A percentile compares a stretch with the other conserved stretches of the same genome.
Evolutionary conservation across 805 yeast species (phyloP).

Genomic region (Aciculoconidium aculeatum): DNA sequence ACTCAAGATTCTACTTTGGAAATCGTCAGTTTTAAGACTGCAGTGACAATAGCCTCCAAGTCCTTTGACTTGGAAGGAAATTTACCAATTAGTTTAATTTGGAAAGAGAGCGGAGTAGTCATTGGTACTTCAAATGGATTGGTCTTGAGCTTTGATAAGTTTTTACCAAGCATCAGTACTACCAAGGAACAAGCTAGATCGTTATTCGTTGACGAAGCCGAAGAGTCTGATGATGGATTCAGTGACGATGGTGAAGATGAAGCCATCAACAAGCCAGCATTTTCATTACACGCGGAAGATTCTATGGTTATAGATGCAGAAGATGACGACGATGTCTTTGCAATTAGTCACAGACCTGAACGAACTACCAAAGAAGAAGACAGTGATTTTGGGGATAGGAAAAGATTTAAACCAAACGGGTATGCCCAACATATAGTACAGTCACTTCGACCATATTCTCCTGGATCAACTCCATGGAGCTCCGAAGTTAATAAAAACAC

Average conservation of each 20-base stretch:
- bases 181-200: neutral
- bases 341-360: constrained; percentile 1
- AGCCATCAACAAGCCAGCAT: constrained; percentile 9
- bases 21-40: constrained; percentile 47
- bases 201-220: constrained; percentile 12
- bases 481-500: constrained; percentile 11
- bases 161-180: constrained; percentile 4
- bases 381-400: constrained; percentile 11
- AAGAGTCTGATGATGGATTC: constrained; percentile 12
- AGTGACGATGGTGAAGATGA: constrained; percentile 22
- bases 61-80: constrained; percentile 20
- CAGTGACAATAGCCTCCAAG: constrained; percentile 19
- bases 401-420: constrained; percentile 19
- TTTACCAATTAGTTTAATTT: constrained; percentile 18
- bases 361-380: constrained; percentile 2
- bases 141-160: constrained; percentile 19
- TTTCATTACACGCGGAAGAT: constrained; percentile 28
- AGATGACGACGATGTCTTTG: constrained; percentile 17
- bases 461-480: constrained; percentile 83
- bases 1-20: constrained; percentile 46
- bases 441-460: constrained; percentile 61
- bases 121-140: constrained; percentile 43
- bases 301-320: constrained; percentile 32
- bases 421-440: constrained; percentile 2
- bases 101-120: constrained; percentile 23